A percentile compares a stretch with the other conserved stretches of the same genome.
Conservation (phyloP, 768 basidiomycete species). For the Trametes cinnabarina region DNA sequence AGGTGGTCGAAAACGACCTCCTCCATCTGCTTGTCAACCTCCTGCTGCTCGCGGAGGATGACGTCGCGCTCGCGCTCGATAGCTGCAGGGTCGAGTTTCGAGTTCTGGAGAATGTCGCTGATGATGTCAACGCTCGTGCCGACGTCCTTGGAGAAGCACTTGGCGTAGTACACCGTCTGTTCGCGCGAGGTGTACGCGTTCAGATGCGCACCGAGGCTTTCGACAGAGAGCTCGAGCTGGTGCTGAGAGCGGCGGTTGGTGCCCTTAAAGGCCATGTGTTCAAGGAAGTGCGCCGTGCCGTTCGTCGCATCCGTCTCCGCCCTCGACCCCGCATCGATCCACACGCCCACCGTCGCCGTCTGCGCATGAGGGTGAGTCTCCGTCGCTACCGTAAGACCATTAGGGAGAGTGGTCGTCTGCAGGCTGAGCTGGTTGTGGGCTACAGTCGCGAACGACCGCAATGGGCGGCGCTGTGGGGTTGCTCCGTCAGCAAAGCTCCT, state of each 20-base stretch:
- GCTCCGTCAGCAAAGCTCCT: not conserved
- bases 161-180: slow-evolving; percentile 99
- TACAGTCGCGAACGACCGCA: slow-evolving; percentile 75
- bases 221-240: slow-evolving; percentile 92
- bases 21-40: slow-evolving; percentile 97
- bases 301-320: slow-evolving; percentile 95
- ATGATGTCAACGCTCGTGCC: slow-evolving; percentile 91
- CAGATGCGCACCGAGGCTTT: slow-evolving; percentile 95
- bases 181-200: slow-evolving; percentile 99
- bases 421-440: slow-evolving; percentile 73
- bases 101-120: slow-evolving; percentile 96
- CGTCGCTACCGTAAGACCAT: slow-evolving; percentile 94
- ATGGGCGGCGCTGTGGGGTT: slow-evolving; percentile 36
- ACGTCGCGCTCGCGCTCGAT: slow-evolving; percentile 97
- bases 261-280: slow-evolving; percentile 98
- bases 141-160: slow-evolving; percentile 96
- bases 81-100: slow-evolving; percentile 82
- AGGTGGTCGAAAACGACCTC: slow-evolving; percentile 99
- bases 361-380: slow-evolving; percentile 87
- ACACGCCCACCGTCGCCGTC: slow-evolving; percentile 98
- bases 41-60: slow-evolving; percentile 95
- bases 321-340: slow-evolving; percentile 97
- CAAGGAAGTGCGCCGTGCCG: slow-evolving; percentile 97
- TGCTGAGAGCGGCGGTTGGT: slow-evolving; percentile 87
- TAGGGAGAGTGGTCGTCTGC: slow-evolving; percentile 87